phyloP scores from a whole-genome alignment of 257 asterid species.

The Solanum acaule region DNA sequence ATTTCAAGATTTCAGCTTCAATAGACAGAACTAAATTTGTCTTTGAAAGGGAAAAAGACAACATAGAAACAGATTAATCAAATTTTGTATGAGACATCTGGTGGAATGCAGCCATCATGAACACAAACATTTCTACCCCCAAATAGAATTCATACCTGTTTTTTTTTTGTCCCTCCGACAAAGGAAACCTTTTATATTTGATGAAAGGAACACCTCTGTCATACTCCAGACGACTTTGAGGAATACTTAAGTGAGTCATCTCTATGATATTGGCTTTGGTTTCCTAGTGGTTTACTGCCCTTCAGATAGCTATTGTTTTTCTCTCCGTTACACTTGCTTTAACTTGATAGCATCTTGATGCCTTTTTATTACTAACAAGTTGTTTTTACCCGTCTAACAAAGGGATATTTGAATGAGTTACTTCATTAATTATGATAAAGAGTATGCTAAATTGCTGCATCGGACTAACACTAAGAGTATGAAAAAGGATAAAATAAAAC shows the following conservation, averaged over 20 bases:
- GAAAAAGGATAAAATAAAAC: neutral
- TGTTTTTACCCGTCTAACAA: neutral
- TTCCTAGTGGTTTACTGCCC: neutral
- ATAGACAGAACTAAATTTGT: neutral
- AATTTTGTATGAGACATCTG: neutral
- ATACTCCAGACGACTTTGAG: neutral
- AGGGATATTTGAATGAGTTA: neutral
- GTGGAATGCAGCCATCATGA: neutral
- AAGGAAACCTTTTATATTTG: neutral
- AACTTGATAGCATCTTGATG: neutral
- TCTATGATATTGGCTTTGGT: neutral
- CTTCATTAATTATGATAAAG: neutral
- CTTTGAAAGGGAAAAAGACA: neutral
- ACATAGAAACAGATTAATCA: neutral
- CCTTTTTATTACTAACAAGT: neutral
- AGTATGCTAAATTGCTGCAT: neutral
- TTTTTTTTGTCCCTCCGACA: neutral
- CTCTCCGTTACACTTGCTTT: neutral
- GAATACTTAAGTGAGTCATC: neutral
- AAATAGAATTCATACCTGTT: neutral
- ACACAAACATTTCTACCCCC: neutral
- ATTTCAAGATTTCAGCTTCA: neutral
- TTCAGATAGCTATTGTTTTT: neutral
- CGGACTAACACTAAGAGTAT: neutral
- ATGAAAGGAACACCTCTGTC: neutral